These are phyloP conservation scores for Lentinus polychrous DNA, from an alignment of 1,284 basidiomycete genomes.

Conservation along the genomic window DNA sequence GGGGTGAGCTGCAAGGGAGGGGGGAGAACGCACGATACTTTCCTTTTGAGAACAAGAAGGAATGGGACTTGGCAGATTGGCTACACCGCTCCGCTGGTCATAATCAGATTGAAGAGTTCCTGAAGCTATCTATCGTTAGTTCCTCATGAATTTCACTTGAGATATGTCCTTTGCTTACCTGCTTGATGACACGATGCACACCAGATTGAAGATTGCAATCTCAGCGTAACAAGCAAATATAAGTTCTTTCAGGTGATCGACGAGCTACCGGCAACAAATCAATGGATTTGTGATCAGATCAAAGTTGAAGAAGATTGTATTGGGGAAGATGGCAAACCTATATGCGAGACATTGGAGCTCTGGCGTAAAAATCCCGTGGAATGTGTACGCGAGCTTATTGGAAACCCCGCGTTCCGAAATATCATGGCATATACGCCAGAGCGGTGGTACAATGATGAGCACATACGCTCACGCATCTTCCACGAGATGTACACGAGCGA, in stretches of 20 bases:
- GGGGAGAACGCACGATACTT: neutral
- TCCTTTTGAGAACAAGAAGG: slow-evolving; percentile 5
- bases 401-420: slow-evolving; percentile 26
- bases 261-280: slow-evolving; percentile 12
- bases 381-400: slow-evolving; percentile 25
- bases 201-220: neutral
- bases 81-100: slow-evolving; percentile 5
- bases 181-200: no score
- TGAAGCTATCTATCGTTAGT: slow-evolving; percentile 13
- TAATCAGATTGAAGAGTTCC: slow-evolving; percentile 11
- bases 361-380: slow-evolving; percentile 26
- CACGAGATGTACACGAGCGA: slow-evolving; percentile 35
- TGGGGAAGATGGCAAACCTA: slow-evolving; percentile 15
- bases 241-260: slow-evolving; percentile 14
- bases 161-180: no score
- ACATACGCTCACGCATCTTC: slow-evolving; percentile 18
- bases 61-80: slow-evolving; percentile 16
- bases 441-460: slow-evolving; percentile 21
- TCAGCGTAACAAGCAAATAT: neutral
- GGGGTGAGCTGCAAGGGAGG: neutral
- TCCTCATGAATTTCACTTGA: no score
- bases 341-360: slow-evolving; percentile 17
- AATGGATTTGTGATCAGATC: slow-evolving; percentile 10
- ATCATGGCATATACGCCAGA: slow-evolving; percentile 25
- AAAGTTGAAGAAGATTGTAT: slow-evolving; percentile 17